Evolutionary conservation across 2,329 filamentous ascomycete species (phyloP).

Genomic region (Leptographium procerum): DNA sequence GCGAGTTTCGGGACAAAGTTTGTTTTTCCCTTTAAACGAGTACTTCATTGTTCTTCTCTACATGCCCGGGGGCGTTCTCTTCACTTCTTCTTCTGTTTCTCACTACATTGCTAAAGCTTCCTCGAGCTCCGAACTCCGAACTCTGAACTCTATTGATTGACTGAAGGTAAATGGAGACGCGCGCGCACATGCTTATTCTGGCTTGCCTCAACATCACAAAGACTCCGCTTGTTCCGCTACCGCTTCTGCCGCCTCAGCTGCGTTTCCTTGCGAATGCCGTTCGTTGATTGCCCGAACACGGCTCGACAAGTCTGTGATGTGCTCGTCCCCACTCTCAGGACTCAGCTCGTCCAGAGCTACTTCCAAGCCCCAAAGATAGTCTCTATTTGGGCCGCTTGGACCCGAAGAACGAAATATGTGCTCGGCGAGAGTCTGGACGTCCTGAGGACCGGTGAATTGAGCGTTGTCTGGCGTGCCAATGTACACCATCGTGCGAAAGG

Average conservation of each 20-base stretch:
- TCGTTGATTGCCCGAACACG: conserved; percentile 51
- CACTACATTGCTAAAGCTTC: no score
- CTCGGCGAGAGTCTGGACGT: conserved; percentile 63
- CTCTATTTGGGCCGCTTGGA: conserved; percentile 78
- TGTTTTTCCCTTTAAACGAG: background rate
- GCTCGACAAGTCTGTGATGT: conserved; percentile 71
- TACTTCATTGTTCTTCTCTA: background rate
- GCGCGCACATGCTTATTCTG: background rate
- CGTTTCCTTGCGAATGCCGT: conserved; percentile 5
- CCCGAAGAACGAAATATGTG: conserved; percentile 70
- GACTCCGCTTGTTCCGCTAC: background rate
- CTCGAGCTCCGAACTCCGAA: no score
- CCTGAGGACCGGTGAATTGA: conserved; percentile 79
- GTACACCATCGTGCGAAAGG: conserved; percentile 61
- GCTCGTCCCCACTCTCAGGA: conserved; percentile 66
- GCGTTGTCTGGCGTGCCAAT: conserved; percentile 90
- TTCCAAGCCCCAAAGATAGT: conserved; percentile 79
- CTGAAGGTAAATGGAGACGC: no score
- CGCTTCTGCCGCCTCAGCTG: background rate
- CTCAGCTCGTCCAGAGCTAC: conserved; percentile 61
- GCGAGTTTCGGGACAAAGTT: background rate
- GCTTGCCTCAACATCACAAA: background rate
- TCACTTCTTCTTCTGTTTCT: no score
- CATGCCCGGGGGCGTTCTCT: background rate
- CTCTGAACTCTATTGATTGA: no score